Conservation (phyloP, 2,329 filamentous ascomycete species). For the Claviceps spartinae region DNA sequence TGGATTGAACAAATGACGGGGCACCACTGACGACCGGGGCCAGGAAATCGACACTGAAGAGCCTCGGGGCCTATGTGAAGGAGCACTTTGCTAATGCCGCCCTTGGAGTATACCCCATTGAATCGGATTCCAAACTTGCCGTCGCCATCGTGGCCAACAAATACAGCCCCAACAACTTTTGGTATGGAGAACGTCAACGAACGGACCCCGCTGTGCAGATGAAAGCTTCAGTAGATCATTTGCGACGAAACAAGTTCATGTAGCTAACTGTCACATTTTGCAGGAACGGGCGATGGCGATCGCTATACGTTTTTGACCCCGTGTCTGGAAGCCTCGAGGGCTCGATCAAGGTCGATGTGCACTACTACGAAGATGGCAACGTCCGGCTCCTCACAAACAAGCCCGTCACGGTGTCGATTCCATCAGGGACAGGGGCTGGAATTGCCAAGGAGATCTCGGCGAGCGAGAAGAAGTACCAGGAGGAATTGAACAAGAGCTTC, state of each 20-base stretch:
- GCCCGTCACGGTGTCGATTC: constrained; percentile 47
- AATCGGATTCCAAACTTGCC: constrained; percentile 62
- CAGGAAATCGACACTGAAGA: constrained; percentile 75
- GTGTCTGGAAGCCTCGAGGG: constrained; percentile 57
- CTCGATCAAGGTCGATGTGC: constrained; percentile 82
- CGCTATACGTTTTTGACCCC: constrained; percentile 67
- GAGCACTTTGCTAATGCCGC: constrained; percentile 82
- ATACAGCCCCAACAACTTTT: constrained; percentile 96
- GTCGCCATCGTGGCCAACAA: constrained; percentile 86
- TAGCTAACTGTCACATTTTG: background rate
- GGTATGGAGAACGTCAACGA: constrained; percentile 34
- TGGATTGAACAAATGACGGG: background rate
- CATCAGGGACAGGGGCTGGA: constrained; percentile 49
- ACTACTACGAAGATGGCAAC: constrained; percentile 99
- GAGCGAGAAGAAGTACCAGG: constrained; percentile 85
- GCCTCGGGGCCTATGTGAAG: constrained; percentile 57
- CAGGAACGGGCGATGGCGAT: constrained; percentile 94
- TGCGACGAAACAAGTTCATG: background rate
- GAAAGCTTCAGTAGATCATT: background rate
- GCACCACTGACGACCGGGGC: background rate
- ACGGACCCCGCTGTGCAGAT: too few relatives aligned
- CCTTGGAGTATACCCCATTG: constrained; percentile 69
- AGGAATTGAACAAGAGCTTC: constrained; percentile 88
- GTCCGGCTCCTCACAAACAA: constrained; percentile 88
- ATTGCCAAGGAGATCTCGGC: constrained; percentile 66